A percentile compares a stretch with the other conserved stretches of the same genome.
Evolutionary conservation across 23 red algal species (phyloP).

Genomic region (Agarophyton chilense): DNA sequence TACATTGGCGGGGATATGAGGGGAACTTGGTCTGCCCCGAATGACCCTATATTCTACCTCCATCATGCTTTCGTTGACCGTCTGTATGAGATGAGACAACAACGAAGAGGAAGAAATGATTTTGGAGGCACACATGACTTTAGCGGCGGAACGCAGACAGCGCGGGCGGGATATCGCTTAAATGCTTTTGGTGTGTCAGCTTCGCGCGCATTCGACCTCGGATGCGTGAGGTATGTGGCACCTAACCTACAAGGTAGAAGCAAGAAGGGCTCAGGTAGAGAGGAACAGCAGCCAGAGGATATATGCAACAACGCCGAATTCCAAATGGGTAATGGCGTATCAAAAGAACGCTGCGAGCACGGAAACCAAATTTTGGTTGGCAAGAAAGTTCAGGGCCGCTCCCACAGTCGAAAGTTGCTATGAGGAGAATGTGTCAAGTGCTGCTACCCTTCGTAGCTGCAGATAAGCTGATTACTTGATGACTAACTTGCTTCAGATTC

Average conservation of each 20-base stretch:
- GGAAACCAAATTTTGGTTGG: neutral
- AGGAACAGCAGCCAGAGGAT: neutral
- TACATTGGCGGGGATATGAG: conserved; percentile 67
- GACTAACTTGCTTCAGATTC: too few relatives aligned
- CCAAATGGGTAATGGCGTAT: neutral
- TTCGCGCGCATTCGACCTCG: conserved; percentile 26
- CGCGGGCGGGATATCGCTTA: neutral
- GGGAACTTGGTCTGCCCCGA: conserved; percentile 31
- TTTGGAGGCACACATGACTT: conserved; percentile 61
- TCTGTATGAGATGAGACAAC: conserved; percentile 42
- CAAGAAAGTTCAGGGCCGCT: neutral
- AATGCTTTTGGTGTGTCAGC: conserved; percentile 51
- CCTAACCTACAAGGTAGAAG: conserved; percentile 23
- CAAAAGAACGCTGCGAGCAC: conserved; percentile 5
- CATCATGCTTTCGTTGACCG: conserved; percentile 65
- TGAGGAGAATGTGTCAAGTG: too few relatives aligned
- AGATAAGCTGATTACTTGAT: too few relatives aligned
- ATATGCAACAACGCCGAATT: conserved; percentile 14
- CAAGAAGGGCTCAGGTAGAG: neutral
- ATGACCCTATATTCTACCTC: conserved; percentile 70
- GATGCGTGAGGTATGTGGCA: conserved; percentile 56
- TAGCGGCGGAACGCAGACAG: conserved; percentile 24
- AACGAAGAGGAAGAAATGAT: conserved; percentile 15
- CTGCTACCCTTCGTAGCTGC: too few relatives aligned
- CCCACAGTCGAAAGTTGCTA: neutral